Base-by-base conservation (phyloP, 768 basidiomycete genomes). In the Serendipita sp. region DNA sequence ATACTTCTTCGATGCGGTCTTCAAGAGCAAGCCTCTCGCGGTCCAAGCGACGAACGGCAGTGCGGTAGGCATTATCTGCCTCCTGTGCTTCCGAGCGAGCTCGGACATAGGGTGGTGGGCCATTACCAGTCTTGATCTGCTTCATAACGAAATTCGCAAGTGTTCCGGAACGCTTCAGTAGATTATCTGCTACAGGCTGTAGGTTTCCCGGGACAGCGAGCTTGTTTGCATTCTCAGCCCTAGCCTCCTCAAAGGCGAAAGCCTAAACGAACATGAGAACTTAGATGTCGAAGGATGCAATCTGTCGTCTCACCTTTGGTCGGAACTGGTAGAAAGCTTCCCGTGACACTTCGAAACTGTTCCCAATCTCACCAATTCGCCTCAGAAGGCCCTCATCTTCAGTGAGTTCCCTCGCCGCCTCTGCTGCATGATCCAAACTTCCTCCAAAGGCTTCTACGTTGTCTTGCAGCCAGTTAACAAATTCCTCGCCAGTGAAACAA, bases 401-500 rank as follows among this genome's bases (percentile, higher is more conserved):
- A 0, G 83, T 81, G 65, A 88, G 73, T 48, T 84, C 82, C 37
- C 75, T 76, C 7, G 85, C 85, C 35, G 84, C 84, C 66, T 90
- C 84, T 68, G 89, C 89, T 1, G 90, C 90, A 51, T 81, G 78
- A 66, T 93, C 91, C 64, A 89, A 75, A 72, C 79, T 86, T 18
- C 86, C 88, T 16, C 81, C 85, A 67, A 95, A 86, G 5, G 82
- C 89, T 66, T 83, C 81, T 2, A 94, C 84, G 67, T 88, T 85
- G 65, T 80, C 81, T 65, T 84, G 83, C 65, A 96, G 74, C 92
- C 92, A 96, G 3, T 81, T 79, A 7, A 86, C 88, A 68, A 96
- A 86, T 68, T 95, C 92, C 46, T 92, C 91, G 34, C 93, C 93
- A 15, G 83, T 85, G 74, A 95, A 94, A 66, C 87, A 86, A 65